Base-by-base conservation (phyloP, 768 basidiomycete genomes). In the Rhodotorula babjevae region DNA sequence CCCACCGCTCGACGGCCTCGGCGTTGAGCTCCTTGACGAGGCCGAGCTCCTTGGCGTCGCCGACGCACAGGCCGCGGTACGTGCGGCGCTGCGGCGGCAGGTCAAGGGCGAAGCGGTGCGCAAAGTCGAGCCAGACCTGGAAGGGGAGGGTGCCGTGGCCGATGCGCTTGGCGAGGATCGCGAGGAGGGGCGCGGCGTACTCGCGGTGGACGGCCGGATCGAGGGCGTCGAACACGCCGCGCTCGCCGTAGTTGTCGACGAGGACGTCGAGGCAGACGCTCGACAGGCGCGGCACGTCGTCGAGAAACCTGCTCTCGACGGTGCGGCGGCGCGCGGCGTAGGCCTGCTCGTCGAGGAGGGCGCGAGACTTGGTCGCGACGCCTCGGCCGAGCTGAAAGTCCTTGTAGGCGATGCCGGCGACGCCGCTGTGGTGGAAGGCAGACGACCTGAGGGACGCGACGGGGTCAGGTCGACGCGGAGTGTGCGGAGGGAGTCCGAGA, bases 61-160 rank as follows among this genome's bases (percentile, higher is more conserved):
- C 27, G 10, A 68, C 66, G 36, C 57, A 56, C 8, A 74, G 65
- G 7, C 66, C 73, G 23, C 63, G 62, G 25, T 74, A 74, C 16
- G 73, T 74, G 47, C 63, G 56, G 19, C 33, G 29, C 31, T 40
- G 33, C 3, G n/a, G 3, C 1, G 73, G 69, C 2, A 68, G 4
- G 47, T 68, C 69, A 44, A 25, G 9, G 0, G 42, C 50, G n/a
- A 61, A 58, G 12, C 46, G 31, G 21, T 50, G 31, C n/a, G 65
- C 66, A 33, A 74, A 42, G n/a, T 65, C 66, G 61, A 67, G 63
- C 63, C 62, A 74, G 42, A 65, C 42, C 49, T 68, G 62, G 49
- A 61, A 74, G 0, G 73, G 73, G 11, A 74, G 59, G 15, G n/a
- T 3, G n/a, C 23, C 15, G 2, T 44, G 50, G 10, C 36, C 36